These are phyloP conservation scores for Ceriops zippeliana DNA, from an alignment of 345 rosid genomes.

Conservation along the genomic window DNA sequence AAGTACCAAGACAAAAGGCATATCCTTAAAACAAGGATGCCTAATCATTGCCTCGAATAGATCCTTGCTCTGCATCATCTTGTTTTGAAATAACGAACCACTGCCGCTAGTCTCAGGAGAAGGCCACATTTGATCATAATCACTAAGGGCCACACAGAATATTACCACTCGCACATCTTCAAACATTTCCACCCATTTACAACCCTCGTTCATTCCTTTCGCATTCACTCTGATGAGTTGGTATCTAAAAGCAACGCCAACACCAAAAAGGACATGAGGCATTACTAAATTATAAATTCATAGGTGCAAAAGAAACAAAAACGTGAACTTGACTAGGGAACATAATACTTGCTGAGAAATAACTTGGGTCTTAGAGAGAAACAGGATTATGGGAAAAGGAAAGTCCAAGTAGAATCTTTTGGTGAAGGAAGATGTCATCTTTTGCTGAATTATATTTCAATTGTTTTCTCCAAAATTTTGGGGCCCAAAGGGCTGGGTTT, in stretches of 20 bases:
- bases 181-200: conserved; percentile 99
- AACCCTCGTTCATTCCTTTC: conserved; percentile 89
- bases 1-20: conserved; percentile 71
- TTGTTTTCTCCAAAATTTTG: too few species aligned
- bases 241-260: conserved; percentile 45
- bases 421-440: too few species aligned
- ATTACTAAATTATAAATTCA: too few species aligned
- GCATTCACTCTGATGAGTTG: conserved; percentile 89
- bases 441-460: too few species aligned
- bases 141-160: conserved; percentile 83
- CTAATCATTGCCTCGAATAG: conserved; percentile 71
- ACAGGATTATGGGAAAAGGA: too few species aligned
- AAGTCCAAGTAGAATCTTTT: too few species aligned
- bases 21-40: conserved; percentile 88
- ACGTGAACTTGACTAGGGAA: too few species aligned
- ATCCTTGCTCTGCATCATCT: conserved; percentile 86
- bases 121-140: conserved; percentile 71
- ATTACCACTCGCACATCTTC: conserved; percentile 86
- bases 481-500: too few species aligned
- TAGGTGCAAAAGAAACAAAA: too few species aligned
- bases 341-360: too few species aligned
- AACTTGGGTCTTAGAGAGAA: too few species aligned
- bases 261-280: neutral
- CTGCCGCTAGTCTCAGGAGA: conserved; percentile 46
- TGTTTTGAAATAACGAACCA: conserved; percentile 59